Evolutionary conservation across 768 basidiomycete genomes (phyloP).

Genomic region (Leccinum boreale): DNA sequence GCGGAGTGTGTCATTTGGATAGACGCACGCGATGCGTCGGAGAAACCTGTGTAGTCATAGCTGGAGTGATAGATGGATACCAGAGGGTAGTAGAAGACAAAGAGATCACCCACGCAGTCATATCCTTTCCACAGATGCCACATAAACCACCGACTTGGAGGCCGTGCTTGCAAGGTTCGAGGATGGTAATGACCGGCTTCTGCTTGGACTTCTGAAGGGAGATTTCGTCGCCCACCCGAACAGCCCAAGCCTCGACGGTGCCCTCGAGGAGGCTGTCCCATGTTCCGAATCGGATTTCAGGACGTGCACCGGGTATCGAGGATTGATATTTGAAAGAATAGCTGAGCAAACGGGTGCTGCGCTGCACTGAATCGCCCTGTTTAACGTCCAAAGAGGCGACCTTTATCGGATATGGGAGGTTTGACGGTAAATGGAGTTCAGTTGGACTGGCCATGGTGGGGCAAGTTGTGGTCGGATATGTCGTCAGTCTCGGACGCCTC

Average conservation of each 20-base stretch:
- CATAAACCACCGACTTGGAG: conserved; percentile 92
- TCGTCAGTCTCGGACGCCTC: conserved; percentile 5
- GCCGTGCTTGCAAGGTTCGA: conserved; percentile 95
- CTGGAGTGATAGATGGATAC: conserved; percentile 34
- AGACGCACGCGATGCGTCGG: conserved; percentile 79
- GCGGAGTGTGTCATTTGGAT: conserved; percentile 96
- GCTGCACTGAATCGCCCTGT: conserved; percentile 45
- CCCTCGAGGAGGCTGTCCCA: conserved; percentile 92
- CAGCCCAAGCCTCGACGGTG: conserved; percentile 64
- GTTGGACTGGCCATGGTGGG: conserved; percentile 58
- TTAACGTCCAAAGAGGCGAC: conserved; percentile 64
- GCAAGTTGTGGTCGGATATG: conserved; percentile 4
- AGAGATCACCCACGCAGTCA: conserved; percentile 66
- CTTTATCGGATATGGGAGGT: conserved; percentile 86
- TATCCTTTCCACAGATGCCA: conserved; percentile 92
- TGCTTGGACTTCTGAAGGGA: conserved; percentile 56
- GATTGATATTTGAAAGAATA: conserved; percentile 73
- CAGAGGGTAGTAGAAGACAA: not conserved
- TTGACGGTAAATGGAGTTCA: conserved; percentile 67
- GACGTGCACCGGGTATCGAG: conserved; percentile 40
- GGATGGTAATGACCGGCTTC: conserved; percentile 58
- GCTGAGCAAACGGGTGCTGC: conserved; percentile 78
- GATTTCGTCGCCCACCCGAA: conserved; percentile 63
- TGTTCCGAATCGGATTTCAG: conserved; percentile 77
- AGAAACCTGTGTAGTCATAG: conserved; percentile 84